Percentiles rank a stretch among this genome's conserved stretches.
These are phyloP conservation scores for Trichoderma sp. DNA, from an alignment of 2,329 filamentous ascomycete genomes.

Conservation along the genomic window DNA sequence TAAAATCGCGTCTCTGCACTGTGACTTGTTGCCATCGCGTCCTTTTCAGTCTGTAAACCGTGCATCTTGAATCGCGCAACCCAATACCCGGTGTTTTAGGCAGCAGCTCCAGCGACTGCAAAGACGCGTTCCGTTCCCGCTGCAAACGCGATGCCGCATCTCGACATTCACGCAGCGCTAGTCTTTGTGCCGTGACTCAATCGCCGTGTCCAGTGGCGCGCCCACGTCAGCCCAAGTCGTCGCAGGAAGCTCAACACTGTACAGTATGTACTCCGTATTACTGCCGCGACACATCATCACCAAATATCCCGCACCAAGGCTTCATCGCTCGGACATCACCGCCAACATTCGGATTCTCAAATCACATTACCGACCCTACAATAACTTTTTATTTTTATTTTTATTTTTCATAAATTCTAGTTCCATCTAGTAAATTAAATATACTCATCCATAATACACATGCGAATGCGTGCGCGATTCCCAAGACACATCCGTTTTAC, in stretches of 20 bases:
- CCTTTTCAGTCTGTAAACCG: neutral
- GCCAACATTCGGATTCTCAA: neutral
- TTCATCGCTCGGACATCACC: neutral
- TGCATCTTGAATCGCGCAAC: neutral
- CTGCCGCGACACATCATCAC: neutral
- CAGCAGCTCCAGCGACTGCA: fast-evolving
- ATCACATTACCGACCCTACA: neutral
- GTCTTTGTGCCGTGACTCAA: neutral
- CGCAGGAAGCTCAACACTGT: neutral
- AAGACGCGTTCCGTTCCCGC: neutral
- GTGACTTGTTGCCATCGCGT: neutral
- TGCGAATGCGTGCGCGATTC: neutral
- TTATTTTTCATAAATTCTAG: neutral
- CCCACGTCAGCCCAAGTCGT: neutral
- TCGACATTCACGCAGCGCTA: neutral
- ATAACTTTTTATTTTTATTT: too few relatives aligned
- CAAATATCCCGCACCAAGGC: neutral
- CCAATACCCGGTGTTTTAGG: neutral
- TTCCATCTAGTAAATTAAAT: slow-evolving; percentile 3
- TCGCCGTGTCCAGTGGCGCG: neutral
- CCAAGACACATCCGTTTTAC: neutral
- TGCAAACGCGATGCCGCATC: neutral
- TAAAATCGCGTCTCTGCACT: neutral
- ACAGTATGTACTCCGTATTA: too few relatives aligned
- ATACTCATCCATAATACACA: neutral